phyloP scores from a whole-genome alignment of 768 basidiomycete species.

The Cyathus striatus region DNA sequence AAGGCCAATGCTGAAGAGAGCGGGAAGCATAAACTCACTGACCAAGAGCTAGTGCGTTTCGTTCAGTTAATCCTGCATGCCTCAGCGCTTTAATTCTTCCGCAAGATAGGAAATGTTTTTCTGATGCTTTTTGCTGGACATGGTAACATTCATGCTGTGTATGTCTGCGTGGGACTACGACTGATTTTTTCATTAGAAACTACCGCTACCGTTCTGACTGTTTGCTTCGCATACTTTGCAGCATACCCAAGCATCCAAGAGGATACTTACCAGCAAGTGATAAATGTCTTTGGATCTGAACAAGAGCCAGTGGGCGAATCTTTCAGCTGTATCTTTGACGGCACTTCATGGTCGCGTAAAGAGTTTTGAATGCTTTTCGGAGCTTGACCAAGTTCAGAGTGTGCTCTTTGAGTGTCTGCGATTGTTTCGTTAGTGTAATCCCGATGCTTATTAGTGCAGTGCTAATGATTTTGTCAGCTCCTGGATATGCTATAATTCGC shows the following conservation, averaged over 20 bases:
- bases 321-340: background rate
- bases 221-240: conserved; percentile 39
- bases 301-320: conserved; percentile 21
- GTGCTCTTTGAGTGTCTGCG: conserved; percentile 17
- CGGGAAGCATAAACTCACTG: background rate
- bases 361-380: conserved; percentile 33
- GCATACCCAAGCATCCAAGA: conserved; percentile 42
- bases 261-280: conserved; percentile 39
- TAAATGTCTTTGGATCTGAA: conserved; percentile 26
- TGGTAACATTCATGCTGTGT: conserved; percentile 20
- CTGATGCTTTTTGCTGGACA: conserved; percentile 54
- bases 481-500: conserved; percentile 34
- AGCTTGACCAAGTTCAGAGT: conserved; percentile 38
- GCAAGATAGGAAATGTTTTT: conserved; percentile 49
- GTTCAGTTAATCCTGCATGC: background rate
- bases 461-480: background rate
- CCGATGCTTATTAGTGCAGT: background rate
- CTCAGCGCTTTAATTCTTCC: background rate
- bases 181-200: conserved; percentile 29
- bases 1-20: background rate
- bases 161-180: background rate
- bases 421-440: background rate
- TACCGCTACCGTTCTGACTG: conserved; percentile 43
- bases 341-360: conserved; percentile 9
- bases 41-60: conserved; percentile 18